These are phyloP conservation scores for Hirschioporus abietinus DNA, from an alignment of 768 basidiomycete species.

Conservation along the genomic window DNA sequence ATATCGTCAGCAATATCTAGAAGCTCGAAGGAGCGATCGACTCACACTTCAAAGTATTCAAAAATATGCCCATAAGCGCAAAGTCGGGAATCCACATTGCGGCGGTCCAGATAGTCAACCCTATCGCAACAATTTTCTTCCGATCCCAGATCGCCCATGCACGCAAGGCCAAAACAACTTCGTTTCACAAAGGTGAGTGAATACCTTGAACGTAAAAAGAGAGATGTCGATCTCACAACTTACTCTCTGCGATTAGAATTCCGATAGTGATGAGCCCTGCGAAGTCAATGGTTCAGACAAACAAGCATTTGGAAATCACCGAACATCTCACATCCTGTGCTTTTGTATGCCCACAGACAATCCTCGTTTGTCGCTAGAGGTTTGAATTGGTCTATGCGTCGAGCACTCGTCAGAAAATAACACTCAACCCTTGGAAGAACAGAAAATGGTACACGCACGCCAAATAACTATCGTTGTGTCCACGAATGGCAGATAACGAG, in stretches of 20 bases:
- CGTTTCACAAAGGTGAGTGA: neutral
- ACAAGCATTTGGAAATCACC: neutral
- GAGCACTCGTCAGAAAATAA: neutral
- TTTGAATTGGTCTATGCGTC: neutral
- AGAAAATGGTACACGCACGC: conserved; percentile 4
- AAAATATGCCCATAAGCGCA: neutral
- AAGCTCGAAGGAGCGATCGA: neutral
- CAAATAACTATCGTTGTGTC: conserved; percentile 9
- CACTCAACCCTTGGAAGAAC: too few species aligned
- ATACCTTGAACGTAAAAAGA: neutral
- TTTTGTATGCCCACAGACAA: conserved; percentile 7
- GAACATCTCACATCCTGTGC: conserved; percentile 6
- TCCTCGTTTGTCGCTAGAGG: conserved; percentile 2
- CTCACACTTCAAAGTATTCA: neutral
- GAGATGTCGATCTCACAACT: neutral
- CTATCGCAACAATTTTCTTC: neutral
- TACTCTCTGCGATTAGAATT: neutral
- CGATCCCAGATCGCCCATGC: conserved; percentile 9
- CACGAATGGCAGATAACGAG: conserved; percentile 14
- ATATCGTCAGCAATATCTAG: neutral
- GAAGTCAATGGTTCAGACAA: neutral
- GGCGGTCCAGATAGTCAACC: neutral
- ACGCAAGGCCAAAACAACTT: conserved; percentile 8
- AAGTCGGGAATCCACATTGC: neutral
- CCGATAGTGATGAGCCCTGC: neutral